A percentile compares a stretch with the other conserved stretches of the same genome.
phyloP scores from a whole-genome alignment of 495 filamentous ascomycete genomes.

The Aspergillus saccharolyticus region DNA sequence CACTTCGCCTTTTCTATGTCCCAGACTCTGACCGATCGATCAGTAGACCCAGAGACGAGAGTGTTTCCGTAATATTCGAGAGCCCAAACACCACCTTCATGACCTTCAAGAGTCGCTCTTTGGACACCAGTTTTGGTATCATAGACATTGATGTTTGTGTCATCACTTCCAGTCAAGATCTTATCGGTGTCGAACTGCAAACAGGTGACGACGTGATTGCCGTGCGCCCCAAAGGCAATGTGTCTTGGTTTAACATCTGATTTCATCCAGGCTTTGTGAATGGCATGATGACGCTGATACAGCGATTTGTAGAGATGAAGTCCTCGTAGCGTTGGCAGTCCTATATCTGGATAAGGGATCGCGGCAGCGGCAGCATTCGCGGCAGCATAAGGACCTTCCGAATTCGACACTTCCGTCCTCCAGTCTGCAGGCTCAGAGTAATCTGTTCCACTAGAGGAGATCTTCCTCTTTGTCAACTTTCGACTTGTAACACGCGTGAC shows the following conservation, averaged over 20 bases:
- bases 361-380: slow-evolving; percentile 76
- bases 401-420: slow-evolving; percentile 37
- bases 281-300: slow-evolving; percentile 85
- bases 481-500: slow-evolving; percentile 39
- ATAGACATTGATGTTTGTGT: slow-evolving; percentile 97
- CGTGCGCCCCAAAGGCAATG: slow-evolving; percentile 92
- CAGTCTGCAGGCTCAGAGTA: slow-evolving; percentile 37
- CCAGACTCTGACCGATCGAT: slow-evolving; percentile 94
- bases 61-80: slow-evolving; percentile 94
- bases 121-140: slow-evolving; percentile 92
- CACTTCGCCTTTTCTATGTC: slow-evolving; percentile 89
- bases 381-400: slow-evolving; percentile 80
- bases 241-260: slow-evolving; percentile 83
- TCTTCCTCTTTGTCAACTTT: slow-evolving; percentile 54
- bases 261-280: slow-evolving; percentile 85
- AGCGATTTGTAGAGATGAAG: slow-evolving; percentile 95
- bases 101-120: slow-evolving; percentile 76
- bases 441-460: slow-evolving; percentile 41
- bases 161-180: slow-evolving; percentile 95
- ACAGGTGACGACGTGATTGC: slow-evolving; percentile 94
- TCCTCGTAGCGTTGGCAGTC: slow-evolving; percentile 68
- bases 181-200: slow-evolving; percentile 97
- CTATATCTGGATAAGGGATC: slow-evolving; percentile 75
- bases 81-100: slow-evolving; percentile 98
- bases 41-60: slow-evolving; percentile 92